Conservation (phyloP, 2,329 filamentous ascomycete species). For the Ilyonectria mors-panacis region DNA sequence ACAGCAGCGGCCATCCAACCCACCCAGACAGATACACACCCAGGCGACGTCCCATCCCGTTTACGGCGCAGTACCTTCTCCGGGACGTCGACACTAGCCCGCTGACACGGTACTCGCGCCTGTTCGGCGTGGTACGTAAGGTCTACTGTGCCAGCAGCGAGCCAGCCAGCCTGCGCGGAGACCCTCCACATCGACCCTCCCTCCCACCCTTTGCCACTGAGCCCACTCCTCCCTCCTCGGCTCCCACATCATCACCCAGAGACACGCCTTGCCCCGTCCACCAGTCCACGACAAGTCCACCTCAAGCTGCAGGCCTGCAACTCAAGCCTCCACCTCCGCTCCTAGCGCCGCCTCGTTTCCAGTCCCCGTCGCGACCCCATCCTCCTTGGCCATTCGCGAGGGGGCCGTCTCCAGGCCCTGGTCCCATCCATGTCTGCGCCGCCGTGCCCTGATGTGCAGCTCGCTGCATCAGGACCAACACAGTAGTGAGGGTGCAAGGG, state of each 20-base stretch:
- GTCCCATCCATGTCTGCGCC: slow-evolving; percentile 24
- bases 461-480: slow-evolving; percentile 24
- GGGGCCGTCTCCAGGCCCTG: background rate
- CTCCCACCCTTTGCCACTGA: slow-evolving; percentile 34
- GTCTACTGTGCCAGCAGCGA: slow-evolving; percentile 14
- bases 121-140: slow-evolving; percentile 8
- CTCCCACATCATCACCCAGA: slow-evolving; percentile 20
- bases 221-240: slow-evolving; percentile 18
- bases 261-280: slow-evolving; percentile 19
- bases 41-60: slow-evolving; percentile 29
- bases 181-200: slow-evolving; percentile 26
- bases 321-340: slow-evolving; percentile 23
- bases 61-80: slow-evolving; percentile 14
- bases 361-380: slow-evolving; percentile 17
- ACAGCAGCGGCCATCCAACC: background rate
- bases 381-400: slow-evolving; percentile 8
- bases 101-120: slow-evolving; percentile 1
- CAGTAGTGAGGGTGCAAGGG: slow-evolving; percentile 12
- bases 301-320: slow-evolving; percentile 18
- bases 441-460: slow-evolving; percentile 31
- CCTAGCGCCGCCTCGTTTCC: slow-evolving; percentile 46
- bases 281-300: background rate
- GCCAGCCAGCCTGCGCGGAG: slow-evolving; percentile 10
- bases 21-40: slow-evolving; percentile 8
- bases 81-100: slow-evolving; percentile 15